phyloP scores from a whole-genome alignment of 2,329 filamentous ascomycete genomes.

The Nigrospora osmanthi region DNA sequence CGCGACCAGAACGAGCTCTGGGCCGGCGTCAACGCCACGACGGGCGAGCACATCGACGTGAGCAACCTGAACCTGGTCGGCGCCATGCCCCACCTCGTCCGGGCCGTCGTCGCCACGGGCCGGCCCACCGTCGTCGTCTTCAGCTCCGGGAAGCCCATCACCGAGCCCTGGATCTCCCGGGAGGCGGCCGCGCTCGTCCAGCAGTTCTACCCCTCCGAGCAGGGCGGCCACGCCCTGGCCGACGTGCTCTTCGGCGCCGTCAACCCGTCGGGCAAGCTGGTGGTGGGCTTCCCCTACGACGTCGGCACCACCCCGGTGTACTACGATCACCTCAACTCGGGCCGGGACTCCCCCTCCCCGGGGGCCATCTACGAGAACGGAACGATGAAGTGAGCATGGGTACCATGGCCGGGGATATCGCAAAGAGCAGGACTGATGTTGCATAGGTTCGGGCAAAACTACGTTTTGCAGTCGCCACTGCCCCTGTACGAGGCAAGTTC shows the following conservation, averaged over 20 bases:
- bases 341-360: constrained; percentile 42
- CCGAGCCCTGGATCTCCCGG: constrained; percentile 63
- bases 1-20: constrained; percentile 66
- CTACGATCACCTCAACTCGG: constrained; percentile 67
- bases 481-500: constrained; percentile 43
- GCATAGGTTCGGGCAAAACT: constrained; percentile 50
- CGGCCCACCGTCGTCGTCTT: constrained; percentile 62
- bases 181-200: constrained; percentile 59
- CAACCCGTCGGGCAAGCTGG: constrained; percentile 59
- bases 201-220: constrained; percentile 67
- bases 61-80: constrained; percentile 58
- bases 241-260: constrained; percentile 58
- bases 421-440: neutral
- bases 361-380: constrained; percentile 49
- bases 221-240: constrained; percentile 59
- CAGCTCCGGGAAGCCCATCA: constrained; percentile 64
- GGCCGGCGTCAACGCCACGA: constrained; percentile 64
- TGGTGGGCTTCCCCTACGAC: constrained; percentile 59
- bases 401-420: neutral
- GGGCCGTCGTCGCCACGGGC: constrained; percentile 59
- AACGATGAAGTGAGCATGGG: constrained; percentile 33
- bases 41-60: constrained; percentile 66
- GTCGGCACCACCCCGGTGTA: constrained; percentile 61
- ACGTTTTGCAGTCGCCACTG: constrained; percentile 51
- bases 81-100: constrained; percentile 59